Evolutionary conservation across 2,329 filamentous ascomycete species (phyloP), one percentile per base, ranked within the genome.

Genomic region (Pestalotiopsis sp.): DNA sequence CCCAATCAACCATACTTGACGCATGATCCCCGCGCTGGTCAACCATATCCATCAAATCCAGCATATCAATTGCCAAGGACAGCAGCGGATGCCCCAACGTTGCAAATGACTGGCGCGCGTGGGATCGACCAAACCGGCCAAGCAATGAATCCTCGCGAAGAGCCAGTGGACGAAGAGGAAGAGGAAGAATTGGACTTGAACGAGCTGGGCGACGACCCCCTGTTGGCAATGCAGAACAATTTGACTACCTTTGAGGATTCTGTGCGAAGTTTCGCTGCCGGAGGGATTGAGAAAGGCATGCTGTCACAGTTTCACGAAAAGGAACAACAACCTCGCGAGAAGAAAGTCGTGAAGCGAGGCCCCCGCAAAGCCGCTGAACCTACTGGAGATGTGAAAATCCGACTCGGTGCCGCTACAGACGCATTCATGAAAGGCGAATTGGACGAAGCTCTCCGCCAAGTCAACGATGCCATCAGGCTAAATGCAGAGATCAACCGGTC

Each of bases 351-450:
- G 14, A 81, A 76, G 69, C 75, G 80, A 5, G 86, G 86, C 6
- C 86, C 86, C 31, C 82, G 87, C 20, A 89, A 90, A 76, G 86
- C 89, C 27, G 90, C 88, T 9, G 91, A 93, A 76, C 91, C 90
- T 17, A 88, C 90, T 59, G 89, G 86, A 56, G 90, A 94, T 73
- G 93, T 94, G 77, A 93, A 91, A 74, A 83, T 87, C 56, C 84
- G 91, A 57, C 84, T 94, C 63, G 86, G 87, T 61, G 84, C 87
- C 75, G 92, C 93, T 3, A 92, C 90, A 69, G 85, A 90, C 69
- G 88, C 90, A 4, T 94, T 91, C 75, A 84, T 93, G 69, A 83
- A 86, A 11, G 84, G 86, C 31, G 84, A 91, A 23, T 90, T 91
- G 71, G 84, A 88, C 4, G 82, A 85, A 56, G 90, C 92, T 4